These are phyloP conservation scores for Neurospora sp. DNA, from an alignment of 2,329 filamentous ascomycete genomes.

Conservation along the genomic window DNA sequence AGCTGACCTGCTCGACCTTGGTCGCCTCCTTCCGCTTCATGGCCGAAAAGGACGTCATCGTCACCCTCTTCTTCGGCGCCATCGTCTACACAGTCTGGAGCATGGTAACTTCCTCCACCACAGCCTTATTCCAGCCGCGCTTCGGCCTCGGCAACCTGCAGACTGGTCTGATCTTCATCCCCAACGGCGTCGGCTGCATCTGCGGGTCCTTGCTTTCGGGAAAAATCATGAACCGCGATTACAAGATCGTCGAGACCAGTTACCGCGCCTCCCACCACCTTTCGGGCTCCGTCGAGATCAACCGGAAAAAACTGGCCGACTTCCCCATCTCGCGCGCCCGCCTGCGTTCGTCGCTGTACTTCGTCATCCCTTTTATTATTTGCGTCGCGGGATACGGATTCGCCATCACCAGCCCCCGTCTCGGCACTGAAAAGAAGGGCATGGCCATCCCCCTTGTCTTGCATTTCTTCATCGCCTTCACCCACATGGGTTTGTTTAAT, in stretches of 20 bases:
- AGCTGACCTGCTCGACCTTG: conserved; percentile 24
- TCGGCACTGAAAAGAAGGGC: conserved; percentile 12
- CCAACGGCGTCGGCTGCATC: conserved; percentile 13
- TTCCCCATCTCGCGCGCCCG: conserved; percentile 11
- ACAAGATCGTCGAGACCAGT: conserved; percentile 7
- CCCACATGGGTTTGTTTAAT: conserved; percentile 24
- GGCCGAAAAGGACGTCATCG: conserved; percentile 35
- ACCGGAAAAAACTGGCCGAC: conserved; percentile 8
- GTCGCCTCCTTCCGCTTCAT: conserved; percentile 31
- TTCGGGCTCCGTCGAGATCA: background rate
- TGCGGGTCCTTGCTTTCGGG: conserved; percentile 9
- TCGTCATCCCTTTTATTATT: conserved; percentile 6
- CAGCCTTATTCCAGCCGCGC: conserved; percentile 26
- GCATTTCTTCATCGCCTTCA: conserved; percentile 25
- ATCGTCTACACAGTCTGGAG: conserved; percentile 37
- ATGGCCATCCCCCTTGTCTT: conserved; percentile 22
- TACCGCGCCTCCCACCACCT: conserved; percentile 4
- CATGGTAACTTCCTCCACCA: conserved; percentile 37
- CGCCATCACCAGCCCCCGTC: conserved; percentile 24
- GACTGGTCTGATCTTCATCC: conserved; percentile 12
- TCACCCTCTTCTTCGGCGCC: conserved; percentile 32
- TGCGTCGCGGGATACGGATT: conserved; percentile 25
- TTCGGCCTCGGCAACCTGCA: conserved; percentile 24
- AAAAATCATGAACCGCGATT: conserved; percentile 12
- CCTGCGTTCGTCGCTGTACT: conserved; percentile 9